Evolutionary conservation across 441 rosid genomes (phyloP), one percentile per base, ranked within the genome.

Genomic region (Kokia cookei): DNA sequence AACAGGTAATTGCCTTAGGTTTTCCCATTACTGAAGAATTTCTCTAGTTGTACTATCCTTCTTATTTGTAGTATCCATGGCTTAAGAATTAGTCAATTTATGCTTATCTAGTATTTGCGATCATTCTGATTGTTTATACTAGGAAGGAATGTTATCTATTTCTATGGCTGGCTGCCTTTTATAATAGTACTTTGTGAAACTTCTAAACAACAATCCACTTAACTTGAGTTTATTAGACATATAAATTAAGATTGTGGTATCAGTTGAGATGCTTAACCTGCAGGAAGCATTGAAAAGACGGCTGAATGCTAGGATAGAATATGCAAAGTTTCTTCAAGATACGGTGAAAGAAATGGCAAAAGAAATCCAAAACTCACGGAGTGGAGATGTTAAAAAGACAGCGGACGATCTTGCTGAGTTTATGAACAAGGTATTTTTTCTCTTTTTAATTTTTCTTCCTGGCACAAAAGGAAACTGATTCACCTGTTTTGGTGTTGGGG

Each of bases 321-420:
- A 88, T 75, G 92, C 94, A 72, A 90, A 90, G 84, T 90, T 90
- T 82, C 91, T 90, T 59, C 94, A 90, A 73, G 94, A 88, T 70
- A 90, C 92, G 3, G 99, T 91, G 51, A 93, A 92, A 83, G 98
- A 93, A 90, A 95, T 95, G 98, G 98, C 98, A 80, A 95, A 91
- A 82, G 99, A 95, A 89, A 87, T 95, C 78, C 99, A 95, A 73
- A 88, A 79, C 76, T 86, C 92, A 0, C 85, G 91, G 65, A 88
- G 90, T 73, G 91, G 92, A 53, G 91, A 88, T 58, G 77, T 81
- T 59, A 90, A 87, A 79, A 86, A 88, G 84, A 90, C 94, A 0
- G 94, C 94, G 6, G 90, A 88, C 83, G 94, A 90, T 84, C 90
- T 90, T 14, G 94, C 86, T 82, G 91, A 82, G 76, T 95, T 93